phyloP scores from a whole-genome alignment of 2,329 filamentous ascomycete species.

The Botryotinia calthae region DNA sequence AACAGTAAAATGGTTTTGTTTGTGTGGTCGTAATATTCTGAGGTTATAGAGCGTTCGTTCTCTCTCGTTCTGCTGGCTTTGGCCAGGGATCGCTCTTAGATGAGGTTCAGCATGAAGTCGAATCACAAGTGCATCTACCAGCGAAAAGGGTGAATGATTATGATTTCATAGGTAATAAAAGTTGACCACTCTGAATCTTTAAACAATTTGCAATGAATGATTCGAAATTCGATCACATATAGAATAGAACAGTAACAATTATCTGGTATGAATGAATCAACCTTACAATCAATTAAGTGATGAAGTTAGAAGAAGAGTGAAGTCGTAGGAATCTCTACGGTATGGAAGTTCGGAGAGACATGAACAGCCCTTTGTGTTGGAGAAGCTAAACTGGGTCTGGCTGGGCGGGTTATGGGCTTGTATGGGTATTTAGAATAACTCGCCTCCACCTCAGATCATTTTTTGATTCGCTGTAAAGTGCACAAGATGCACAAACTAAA shows the following conservation, averaged over 20 bases:
- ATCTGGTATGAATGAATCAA: slow-evolving; percentile 2
- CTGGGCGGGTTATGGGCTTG: slow-evolving; percentile 4
- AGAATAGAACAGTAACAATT: not conserved
- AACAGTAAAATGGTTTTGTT: not conserved
- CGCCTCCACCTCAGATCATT: slow-evolving; percentile 8
- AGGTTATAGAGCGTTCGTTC: not conserved
- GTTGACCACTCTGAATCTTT: not conserved
- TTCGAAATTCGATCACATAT: not conserved
- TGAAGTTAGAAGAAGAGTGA: slow-evolving; percentile 15
- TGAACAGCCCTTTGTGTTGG: slow-evolving; percentile 16
- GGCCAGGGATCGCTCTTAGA: slow-evolving; percentile 10
- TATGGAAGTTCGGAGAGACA: slow-evolving; percentile 14
- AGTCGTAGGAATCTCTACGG: slow-evolving; percentile 1
- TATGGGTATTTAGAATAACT: slow-evolving; percentile 10
- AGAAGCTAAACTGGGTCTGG: slow-evolving; percentile 13
- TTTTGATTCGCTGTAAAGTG: slow-evolving; percentile 15
- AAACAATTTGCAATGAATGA: slow-evolving; percentile 8
- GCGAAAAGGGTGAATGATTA: slow-evolving; percentile 7
- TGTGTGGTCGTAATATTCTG: not conserved
- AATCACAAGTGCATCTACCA: slow-evolving; percentile 13
- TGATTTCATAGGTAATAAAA: not conserved
- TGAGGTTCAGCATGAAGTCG: slow-evolving; percentile 21
- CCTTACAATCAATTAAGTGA: slow-evolving; percentile 8
- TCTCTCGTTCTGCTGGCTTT: slow-evolving; percentile 12
- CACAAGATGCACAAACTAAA: slow-evolving; percentile 14